Evolutionary conservation across 164 flowering plant species (phyloP), one percentile per base, ranked within the genome.

Genomic region (Aristolochia californica): DNA sequence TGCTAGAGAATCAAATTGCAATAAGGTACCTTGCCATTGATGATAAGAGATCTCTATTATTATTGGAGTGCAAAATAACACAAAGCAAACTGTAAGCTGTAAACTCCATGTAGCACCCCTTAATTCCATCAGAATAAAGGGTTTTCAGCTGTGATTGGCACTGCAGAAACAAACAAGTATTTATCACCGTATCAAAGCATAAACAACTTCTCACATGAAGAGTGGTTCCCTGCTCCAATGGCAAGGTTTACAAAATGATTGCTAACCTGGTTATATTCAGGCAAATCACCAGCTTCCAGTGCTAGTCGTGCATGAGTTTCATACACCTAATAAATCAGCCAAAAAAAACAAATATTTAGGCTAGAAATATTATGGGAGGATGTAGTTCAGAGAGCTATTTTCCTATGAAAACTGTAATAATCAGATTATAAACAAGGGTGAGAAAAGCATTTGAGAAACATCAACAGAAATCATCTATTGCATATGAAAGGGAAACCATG

Each of bases 271-370:
- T 87, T 89, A 73, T 73, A 89, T 74, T 93, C 99, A 27, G 97
- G 87, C 67, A 89, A 66, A 67, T 93, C 99, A 48, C 95, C 97
- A 66, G 69, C 79, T 78, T 87, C 99, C 51, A 93, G 62, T 21
- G 99, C 90, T 66, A 89, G 73, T 51, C 99, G 80, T 48, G 90
- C 99, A 87, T 89, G 99, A 66, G 97, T 87, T 78, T 93, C 99
- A 70, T 93, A 93, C 1, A 93, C 99, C 99, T 89, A 75, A 69
- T 67, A 65, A 4, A 49, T 10, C 5, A 50, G 17, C 9, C 51
- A 10, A 62, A 25, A 13, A n/a, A 62, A 23, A 24, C 27, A 20
- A 44, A 20, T 1, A 48, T 34, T 15, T 50, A 18, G 47, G 15
- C 18, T 28, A 54, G 30, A 28, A 28, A 28, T 28, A 28, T 28